Evolutionary conservation across 805 yeast genomes (phyloP), one percentile per base, ranked within the genome.

Genomic region (Cyberlindnera sargentensis): DNA sequence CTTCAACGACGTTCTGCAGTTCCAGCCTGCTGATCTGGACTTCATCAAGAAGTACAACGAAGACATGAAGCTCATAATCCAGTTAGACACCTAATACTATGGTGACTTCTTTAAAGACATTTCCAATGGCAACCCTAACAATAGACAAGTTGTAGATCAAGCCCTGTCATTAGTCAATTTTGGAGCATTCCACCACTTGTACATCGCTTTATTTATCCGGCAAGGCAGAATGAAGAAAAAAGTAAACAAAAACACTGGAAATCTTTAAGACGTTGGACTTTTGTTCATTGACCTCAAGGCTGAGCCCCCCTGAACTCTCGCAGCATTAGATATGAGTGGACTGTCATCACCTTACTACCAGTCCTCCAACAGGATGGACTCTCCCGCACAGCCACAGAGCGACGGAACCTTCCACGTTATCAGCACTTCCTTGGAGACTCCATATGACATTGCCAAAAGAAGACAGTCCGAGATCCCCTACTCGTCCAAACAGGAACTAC

Each of bases 361-460:
- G 25, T 33, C 36, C n/a, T 33, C 36, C 30, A 28, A 6, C 8
- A 20, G 24, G 36, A 10, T 33, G 36, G 20, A 8, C 11, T 7
- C 30, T 28, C 26, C 36, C 6, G 25, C n/a, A 8, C 27, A 33
- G 3, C 11, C 15, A 24, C 25, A 20, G 26, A 33, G 8, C 20
- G 27, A 33, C 15, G 40, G 51, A 34, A 47, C 56, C 0, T 52
- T 55, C 42, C 51, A 40, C 29, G 55, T 52, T 5, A 25, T 51
- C 4, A 41, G 42, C 9, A 42, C 58, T 2, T 53, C 58, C 3
- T 45, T 55, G 20, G 60, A 62, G 36, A 57, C 55, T 1, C 65
- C 64, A 10, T 59, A 58, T 41, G 65, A 60, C 31, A 37, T 44
- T 8, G 62, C 60, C 3, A 54, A 47, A 30, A 53, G 49, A 39